Percentiles rank a stretch among this genome's conserved stretches.
phyloP scores from a whole-genome alignment of 805 yeast species.

The Candida schatavii region DNA sequence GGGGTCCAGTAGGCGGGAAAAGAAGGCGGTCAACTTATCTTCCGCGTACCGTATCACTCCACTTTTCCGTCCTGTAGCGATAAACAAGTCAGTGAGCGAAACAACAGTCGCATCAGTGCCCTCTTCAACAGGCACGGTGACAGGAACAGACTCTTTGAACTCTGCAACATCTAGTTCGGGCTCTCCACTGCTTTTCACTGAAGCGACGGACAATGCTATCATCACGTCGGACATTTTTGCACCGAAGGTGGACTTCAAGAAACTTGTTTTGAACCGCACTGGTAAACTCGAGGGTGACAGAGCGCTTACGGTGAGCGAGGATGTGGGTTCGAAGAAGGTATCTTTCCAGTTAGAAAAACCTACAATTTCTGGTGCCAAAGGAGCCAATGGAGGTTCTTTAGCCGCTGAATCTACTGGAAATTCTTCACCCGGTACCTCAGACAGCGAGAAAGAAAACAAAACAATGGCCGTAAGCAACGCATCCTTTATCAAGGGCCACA shows the following conservation, averaged over 20 bases:
- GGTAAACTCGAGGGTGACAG: neutral
- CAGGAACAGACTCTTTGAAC: neutral
- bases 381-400: neutral
- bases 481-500: slow-evolving; percentile 1
- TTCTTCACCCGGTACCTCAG: neutral
- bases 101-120: neutral
- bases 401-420: neutral
- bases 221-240: slow-evolving; percentile 69
- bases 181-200: slow-evolving; percentile 27
- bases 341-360: slow-evolving; percentile 2
- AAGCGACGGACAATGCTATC: slow-evolving; percentile 63
- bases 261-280: slow-evolving; percentile 50
- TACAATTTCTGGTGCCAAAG: neutral
- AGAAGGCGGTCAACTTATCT: slow-evolving; percentile 58
- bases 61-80: slow-evolving; percentile 27
- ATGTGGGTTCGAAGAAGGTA: slow-evolving; percentile 1
- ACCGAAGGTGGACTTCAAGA: slow-evolving; percentile 54
- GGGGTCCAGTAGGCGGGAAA: slow-evolving; percentile 23
- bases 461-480: too few species aligned
- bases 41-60: slow-evolving; percentile 66
- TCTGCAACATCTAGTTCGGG: slow-evolving; percentile 1
- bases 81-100: slow-evolving; percentile 7
- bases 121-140: neutral
- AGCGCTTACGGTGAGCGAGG: neutral
- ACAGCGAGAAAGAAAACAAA: slow-evolving; percentile 1